A percentile compares a stretch with the other conserved stretches of the same genome.
phyloP scores from a whole-genome alignment of 2,329 filamentous ascomycete genomes.

The Phyllosticta citriasiana region DNA sequence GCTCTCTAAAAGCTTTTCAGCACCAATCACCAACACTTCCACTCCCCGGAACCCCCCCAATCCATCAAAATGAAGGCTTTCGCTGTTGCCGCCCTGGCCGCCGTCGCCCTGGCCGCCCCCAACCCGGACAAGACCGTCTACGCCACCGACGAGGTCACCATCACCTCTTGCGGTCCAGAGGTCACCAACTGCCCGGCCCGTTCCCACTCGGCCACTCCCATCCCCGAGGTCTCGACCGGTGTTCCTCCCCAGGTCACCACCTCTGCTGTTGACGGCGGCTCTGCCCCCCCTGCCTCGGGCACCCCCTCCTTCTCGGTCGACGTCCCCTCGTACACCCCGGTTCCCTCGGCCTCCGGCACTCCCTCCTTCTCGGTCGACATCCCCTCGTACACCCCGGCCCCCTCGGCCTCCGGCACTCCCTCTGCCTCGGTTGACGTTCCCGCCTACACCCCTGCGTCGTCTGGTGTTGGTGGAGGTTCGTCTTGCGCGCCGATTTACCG shows the following conservation, averaged over 20 bases:
- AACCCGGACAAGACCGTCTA: conserved; percentile 11
- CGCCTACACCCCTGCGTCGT: not conserved
- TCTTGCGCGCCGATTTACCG: conserved; percentile 4
- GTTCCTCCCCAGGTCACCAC: not conserved
- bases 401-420: not conserved
- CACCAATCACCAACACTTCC: conserved; percentile 8
- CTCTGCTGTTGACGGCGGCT: not conserved
- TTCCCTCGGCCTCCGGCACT: conserved; percentile 41
- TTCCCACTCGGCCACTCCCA: conserved; percentile 7
- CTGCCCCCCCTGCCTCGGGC: conserved; percentile 38
- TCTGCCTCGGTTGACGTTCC: not conserved
- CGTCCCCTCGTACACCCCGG: not conserved
- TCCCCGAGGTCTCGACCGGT: conserved; percentile 1
- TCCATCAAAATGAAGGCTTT: conserved; percentile 15
- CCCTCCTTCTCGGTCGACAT: conserved; percentile 27
- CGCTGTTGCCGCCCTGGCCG: conserved; percentile 11
- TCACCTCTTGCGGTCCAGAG: conserved; percentile 10
- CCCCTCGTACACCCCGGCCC: not conserved
- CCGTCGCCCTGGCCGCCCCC: conserved; percentile 10
- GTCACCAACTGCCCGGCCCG: conserved; percentile 14
- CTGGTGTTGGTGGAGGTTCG: conserved; percentile 1
- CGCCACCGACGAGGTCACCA: conserved; percentile 8
- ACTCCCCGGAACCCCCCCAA: not conserved
- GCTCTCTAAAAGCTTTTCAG: conserved; percentile 12
- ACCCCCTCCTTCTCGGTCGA: conserved; percentile 32